These are phyloP conservation scores for Daldinia sp. DNA, from an alignment of 2,329 filamentous ascomycete genomes.

Conservation along the genomic window DNA sequence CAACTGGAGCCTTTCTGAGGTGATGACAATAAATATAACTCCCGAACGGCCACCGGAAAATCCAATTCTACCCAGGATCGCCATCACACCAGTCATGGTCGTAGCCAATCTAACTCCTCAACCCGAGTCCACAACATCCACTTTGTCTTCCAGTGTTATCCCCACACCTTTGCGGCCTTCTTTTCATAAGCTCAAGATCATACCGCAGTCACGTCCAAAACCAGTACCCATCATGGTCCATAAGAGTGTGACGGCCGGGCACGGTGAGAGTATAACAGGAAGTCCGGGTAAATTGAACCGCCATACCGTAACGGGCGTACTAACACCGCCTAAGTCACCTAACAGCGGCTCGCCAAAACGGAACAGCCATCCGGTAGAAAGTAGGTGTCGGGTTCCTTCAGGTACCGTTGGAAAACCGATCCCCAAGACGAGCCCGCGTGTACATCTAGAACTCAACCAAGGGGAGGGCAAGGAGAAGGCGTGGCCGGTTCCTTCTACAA, in stretches of 20 bases:
- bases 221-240: constrained; percentile 38
- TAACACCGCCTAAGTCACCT: constrained; percentile 6
- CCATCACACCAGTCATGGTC: constrained; percentile 43
- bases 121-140: constrained; percentile 4
- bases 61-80: constrained; percentile 12
- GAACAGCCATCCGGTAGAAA: constrained; percentile 21
- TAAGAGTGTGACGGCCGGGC: constrained; percentile 38
- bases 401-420: background rate
- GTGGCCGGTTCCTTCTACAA: constrained; percentile 15
- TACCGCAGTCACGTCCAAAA: constrained; percentile 34
- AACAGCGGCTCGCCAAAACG: constrained; percentile 7
- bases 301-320: constrained; percentile 15
- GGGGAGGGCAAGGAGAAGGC: background rate
- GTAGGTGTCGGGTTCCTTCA: background rate
- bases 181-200: constrained; percentile 35
- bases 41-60: constrained; percentile 5
- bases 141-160: background rate
- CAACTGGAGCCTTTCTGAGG: constrained; percentile 24
- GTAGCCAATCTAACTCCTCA: constrained; percentile 35
- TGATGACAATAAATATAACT: constrained; percentile 32
- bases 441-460: background rate
- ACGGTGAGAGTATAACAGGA: constrained; percentile 15
- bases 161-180: constrained; percentile 19
- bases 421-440: background rate
- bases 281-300: constrained; percentile 9